These are phyloP conservation scores for Colletotrichum chrysophilum DNA, from an alignment of 2,329 filamentous ascomycete genomes.

Conservation along the genomic window DNA sequence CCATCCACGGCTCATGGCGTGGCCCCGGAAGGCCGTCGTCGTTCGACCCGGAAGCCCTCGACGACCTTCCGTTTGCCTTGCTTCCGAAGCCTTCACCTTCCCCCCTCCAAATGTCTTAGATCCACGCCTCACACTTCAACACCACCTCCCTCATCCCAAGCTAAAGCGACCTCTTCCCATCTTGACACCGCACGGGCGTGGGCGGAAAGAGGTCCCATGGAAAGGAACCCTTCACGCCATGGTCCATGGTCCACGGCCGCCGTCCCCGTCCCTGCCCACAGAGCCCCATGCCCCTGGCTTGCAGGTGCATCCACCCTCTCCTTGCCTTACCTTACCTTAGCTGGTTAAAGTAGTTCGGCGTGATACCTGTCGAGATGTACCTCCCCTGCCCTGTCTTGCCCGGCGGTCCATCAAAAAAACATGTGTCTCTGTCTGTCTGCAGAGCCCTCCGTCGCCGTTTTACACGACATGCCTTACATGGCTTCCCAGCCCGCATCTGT, in stretches of 20 bases:
- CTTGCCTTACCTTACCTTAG: not conserved
- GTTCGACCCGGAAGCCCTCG: slow-evolving; percentile 3
- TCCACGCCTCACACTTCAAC: slow-evolving; percentile 5
- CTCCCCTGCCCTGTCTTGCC: not conserved
- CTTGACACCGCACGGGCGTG: slow-evolving; percentile 19
- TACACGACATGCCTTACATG: slow-evolving; percentile 17
- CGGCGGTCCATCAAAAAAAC: not conserved
- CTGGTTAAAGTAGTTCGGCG: not conserved
- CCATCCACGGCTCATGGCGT: slow-evolving; percentile 7
- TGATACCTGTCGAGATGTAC: not conserved
- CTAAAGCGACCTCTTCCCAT: slow-evolving; percentile 11
- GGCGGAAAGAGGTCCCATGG: not conserved
- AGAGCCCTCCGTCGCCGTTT: slow-evolving; percentile 16
- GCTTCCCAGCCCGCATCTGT: not conserved
- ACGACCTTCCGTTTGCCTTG: slow-evolving; percentile 1
- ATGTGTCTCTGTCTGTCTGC: not conserved
- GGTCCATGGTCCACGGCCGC: not conserved
- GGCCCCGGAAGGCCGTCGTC: not conserved
- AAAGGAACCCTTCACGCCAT: slow-evolving; percentile 3
- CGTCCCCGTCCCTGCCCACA: slow-evolving; percentile 15
- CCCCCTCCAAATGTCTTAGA: not conserved
- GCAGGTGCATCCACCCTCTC: slow-evolving; percentile 6
- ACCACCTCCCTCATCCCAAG: not conserved
- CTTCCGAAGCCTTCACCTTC: not conserved
- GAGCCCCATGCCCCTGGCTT: slow-evolving; percentile 23